Evolutionary conservation across 352 stramenopile genomes (phyloP), one percentile per base, ranked within the genome.

Genomic region (Labyrinthula sp.): DNA sequence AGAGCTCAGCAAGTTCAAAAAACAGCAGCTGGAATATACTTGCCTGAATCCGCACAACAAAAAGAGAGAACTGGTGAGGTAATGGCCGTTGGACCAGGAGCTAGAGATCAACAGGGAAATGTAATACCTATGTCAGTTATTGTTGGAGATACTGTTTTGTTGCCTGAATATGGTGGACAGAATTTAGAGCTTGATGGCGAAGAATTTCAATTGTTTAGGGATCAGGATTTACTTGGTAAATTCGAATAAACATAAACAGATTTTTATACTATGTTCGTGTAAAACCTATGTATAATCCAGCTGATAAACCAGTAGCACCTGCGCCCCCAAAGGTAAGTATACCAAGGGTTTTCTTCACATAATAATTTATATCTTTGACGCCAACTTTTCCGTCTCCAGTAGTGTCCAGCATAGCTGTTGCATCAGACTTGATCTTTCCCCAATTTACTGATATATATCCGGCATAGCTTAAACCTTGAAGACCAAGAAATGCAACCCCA

Each of bases 191-290:
- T 93, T 35, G 75, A 65, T 47, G 72, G 75, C 21, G 66, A 90
- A 36, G 81, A 93, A 65, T 71, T 88, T 58, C 78, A 84, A 59
- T 66, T 95, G 24, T 93, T 89, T 65, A 69, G 83, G 56, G 79
- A 95, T 63, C 79, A 89, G 23, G 83, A 95, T 66, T 91, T 95
- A 66, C 77, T 95, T 47, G 83, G 82, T 62, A 93, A 93, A 68
- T 82, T 93, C 64, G 65, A 74, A 38, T 54, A 45, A 56, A 38
- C n/a, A n/a, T 17, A 38, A 20, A 5, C 33, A 12, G 5, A n/a
- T n/a, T n/a, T n/a, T n/a, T n/a, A n/a, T n/a, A n/a, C n/a, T n/a
- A n/a, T n/a, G n/a, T n/a, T n/a, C n/a, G n/a, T n/a, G n/a, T n/a
- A n/a, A 52, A 52, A 17, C 43, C 43, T 6, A 17, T 15, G 9